Percentiles rank a stretch among this genome's conserved stretches.
Evolutionary conservation across 208 protist genomes (phyloP).

Genomic region (Trypanosoma platydactyli): DNA sequence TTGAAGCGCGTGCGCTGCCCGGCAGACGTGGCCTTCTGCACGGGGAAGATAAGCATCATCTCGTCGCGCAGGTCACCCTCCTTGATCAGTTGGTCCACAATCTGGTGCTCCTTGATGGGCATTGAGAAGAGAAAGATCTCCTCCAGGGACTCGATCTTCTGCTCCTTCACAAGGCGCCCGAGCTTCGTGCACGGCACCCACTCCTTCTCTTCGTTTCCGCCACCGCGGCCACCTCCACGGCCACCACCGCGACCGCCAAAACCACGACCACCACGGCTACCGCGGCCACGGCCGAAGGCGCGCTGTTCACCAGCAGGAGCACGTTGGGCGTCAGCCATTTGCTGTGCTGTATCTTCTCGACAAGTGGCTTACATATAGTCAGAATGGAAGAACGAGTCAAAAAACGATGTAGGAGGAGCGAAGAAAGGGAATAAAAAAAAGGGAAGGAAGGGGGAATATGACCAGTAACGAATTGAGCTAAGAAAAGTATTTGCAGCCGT

Average conservation of each 20-base stretch:
- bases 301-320: slow-evolving; percentile 48
- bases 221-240: slow-evolving; percentile 47
- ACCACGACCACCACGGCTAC: slow-evolving; percentile 55
- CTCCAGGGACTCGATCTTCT: slow-evolving; percentile 97
- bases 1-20: slow-evolving; percentile 99
- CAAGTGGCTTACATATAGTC: slow-evolving; percentile 16
- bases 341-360: slow-evolving; percentile 23
- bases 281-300: slow-evolving; percentile 55
- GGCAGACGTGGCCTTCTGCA: slow-evolving; percentile 99
- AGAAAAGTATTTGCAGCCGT: background rate
- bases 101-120: slow-evolving; percentile 99
- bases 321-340: slow-evolving; percentile 75
- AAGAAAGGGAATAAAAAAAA: slow-evolving; percentile 20
- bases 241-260: slow-evolving; percentile 54
- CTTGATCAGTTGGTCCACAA: slow-evolving; percentile 98
- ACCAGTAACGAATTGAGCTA: background rate
- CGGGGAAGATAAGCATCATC: slow-evolving; percentile 99
- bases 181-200: slow-evolving; percentile 99
- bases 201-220: slow-evolving; percentile 79
- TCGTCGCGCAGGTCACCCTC: slow-evolving; percentile 84
- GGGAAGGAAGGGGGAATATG: slow-evolving; percentile 19
- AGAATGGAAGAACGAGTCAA: background rate
- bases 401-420: slow-evolving; percentile 17
- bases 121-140: slow-evolving; percentile 99
- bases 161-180: slow-evolving; percentile 96